These are phyloP conservation scores for Fusarium bulbicola DNA, from an alignment of 2,329 filamentous ascomycete genomes.

Conservation along the genomic window DNA sequence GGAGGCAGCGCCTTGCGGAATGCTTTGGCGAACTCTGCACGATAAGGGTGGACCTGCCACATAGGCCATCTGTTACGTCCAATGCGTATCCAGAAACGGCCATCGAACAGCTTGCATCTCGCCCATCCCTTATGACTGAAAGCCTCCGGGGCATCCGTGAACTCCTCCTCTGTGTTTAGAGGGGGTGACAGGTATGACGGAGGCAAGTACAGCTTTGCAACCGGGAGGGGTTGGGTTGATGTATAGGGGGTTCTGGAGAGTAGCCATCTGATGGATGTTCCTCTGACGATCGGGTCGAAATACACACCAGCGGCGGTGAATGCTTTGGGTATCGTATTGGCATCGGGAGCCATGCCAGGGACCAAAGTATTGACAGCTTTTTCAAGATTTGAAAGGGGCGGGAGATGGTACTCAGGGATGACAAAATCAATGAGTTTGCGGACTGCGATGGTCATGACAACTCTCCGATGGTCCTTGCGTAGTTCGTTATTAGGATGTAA, in stretches of 20 bases:
- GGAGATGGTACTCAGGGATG: slow-evolving; percentile 57
- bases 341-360: slow-evolving; percentile 50
- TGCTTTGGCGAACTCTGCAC: slow-evolving; percentile 53
- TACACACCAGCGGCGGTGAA: slow-evolving; percentile 53
- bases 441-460: slow-evolving; percentile 57
- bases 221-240: slow-evolving; percentile 48
- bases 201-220: slow-evolving; percentile 37
- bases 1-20: slow-evolving; percentile 57
- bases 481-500: slow-evolving; percentile 36
- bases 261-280: slow-evolving; percentile 50
- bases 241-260: slow-evolving; percentile 58
- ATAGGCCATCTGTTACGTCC: slow-evolving; percentile 53
- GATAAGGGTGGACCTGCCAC: slow-evolving; percentile 58
- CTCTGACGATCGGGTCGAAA: slow-evolving; percentile 47
- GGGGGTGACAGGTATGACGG: slow-evolving; percentile 28
- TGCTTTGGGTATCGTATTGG: slow-evolving; percentile 45
- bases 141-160: slow-evolving; percentile 1
- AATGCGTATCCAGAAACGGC: slow-evolving; percentile 68
- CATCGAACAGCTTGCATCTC: slow-evolving; percentile 60
- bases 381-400: slow-evolving; percentile 55
- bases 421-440: slow-evolving; percentile 61
- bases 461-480: slow-evolving; percentile 49
- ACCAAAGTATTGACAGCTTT: slow-evolving; percentile 59
- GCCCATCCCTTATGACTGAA: slow-evolving; percentile 48
- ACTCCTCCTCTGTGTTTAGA: slow-evolving; percentile 6